Evolutionary conservation across 345 rosid genomes (phyloP), one percentile per base, ranked within the genome.

Genomic region (Moringa oleifera): DNA sequence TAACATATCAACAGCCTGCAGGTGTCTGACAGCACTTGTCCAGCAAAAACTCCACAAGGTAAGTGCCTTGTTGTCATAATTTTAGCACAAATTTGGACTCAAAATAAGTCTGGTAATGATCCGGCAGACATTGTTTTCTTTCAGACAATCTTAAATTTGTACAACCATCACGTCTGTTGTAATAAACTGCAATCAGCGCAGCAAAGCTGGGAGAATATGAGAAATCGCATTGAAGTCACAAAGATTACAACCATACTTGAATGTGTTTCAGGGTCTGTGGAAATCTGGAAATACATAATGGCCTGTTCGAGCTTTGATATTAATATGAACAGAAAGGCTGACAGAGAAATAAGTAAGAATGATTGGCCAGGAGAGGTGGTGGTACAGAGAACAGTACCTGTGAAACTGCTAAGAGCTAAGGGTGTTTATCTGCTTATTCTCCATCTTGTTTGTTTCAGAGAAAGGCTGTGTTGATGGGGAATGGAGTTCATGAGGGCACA

Each of bases 401-500:
- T 36, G 2, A 4, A 25, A 12, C 45, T 20, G 19, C 61, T 51
- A 55, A 18, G 55, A 67, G 47, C 55, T 0, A 51, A 33, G 25
- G 50, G 16, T 46, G 17, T 62, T 15, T 52, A 37, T 51, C 20
- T 58, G 57, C 63, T 25, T 51, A 63, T 37, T 54, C 60, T 21
- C 61, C 50, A 55, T 33, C 11, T 33, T 33, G 5, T 33, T 11
- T 4, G 60, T 51, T 37, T 22, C 1, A 24, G 20, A 20, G 41
- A 47, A 31, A 45, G 33, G 33, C 13, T 20, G 16, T 16, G 5
- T 20, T 15, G 15, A 23, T 25, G 2, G 36, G 19, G 20, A 12
- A 21, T 25, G 50, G 61, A 64, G 64, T 73, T 68, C 73, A 75
- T 0, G 90, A 77, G 19, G 91, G 89, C 51, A 91, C 79, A 68